phyloP scores from a whole-genome alignment of 495 filamentous ascomycete genomes.

The Annulohypoxylon moriforme region DNA sequence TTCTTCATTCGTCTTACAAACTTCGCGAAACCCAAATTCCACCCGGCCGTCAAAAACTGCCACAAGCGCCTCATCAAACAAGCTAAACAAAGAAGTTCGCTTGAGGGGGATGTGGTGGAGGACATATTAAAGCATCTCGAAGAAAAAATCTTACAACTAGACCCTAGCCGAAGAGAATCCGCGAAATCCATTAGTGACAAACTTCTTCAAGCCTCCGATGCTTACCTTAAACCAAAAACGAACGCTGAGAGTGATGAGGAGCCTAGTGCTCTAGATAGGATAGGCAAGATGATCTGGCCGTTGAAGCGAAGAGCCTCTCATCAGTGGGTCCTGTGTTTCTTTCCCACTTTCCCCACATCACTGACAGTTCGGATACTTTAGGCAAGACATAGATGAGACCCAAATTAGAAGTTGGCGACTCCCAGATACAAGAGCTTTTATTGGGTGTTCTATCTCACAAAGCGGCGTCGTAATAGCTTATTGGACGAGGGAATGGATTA shows the following conservation, averaged over 20 bases:
- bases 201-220: constrained; percentile 15
- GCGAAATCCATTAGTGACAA: constrained; percentile 30
- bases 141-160: constrained; percentile 29
- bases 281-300: background rate
- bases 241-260: background rate
- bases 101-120: constrained; percentile 41
- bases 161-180: constrained; percentile 23
- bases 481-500: constrained; percentile 49
- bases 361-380: background rate
- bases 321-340: background rate
- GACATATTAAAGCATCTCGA: constrained; percentile 39
- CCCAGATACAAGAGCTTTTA: constrained; percentile 29
- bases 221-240: background rate
- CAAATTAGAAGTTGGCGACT: constrained; percentile 21
- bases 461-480: constrained; percentile 45
- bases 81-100: constrained; percentile 31
- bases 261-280: background rate
- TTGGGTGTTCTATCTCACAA: constrained; percentile 48
- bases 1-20: constrained; percentile 47
- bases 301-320: background rate
- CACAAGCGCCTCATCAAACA: constrained; percentile 44
- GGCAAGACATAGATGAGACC: background rate
- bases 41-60: constrained; percentile 45
- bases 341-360: background rate
- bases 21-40: constrained; percentile 27